Evolutionary conservation across 306 rosid genomes (phyloP).

Genomic region (Cucumis cinereus): DNA sequence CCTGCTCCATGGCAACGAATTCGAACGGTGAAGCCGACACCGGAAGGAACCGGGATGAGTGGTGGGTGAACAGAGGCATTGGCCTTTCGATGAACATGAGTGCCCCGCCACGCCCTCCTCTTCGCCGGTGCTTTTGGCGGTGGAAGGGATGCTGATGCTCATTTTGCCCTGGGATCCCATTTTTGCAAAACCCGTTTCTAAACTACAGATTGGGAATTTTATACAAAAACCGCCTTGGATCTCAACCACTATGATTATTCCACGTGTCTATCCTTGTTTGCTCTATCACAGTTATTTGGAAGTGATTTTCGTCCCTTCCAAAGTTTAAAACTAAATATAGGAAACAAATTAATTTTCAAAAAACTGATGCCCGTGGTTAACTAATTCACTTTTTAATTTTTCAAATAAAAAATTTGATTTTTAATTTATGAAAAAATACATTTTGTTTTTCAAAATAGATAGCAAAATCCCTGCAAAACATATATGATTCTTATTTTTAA

Average conservation of each 20-base stretch:
- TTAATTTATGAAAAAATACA: too few relatives aligned
- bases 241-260: neutral
- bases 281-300: neutral
- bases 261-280: neutral
- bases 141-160: neutral
- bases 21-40: neutral
- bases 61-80: neutral
- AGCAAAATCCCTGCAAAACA: too few relatives aligned
- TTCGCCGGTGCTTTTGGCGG: constrained; percentile 3
- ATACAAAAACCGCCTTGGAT: neutral
- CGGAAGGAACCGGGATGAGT: constrained; percentile 7
- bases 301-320: too few relatives aligned
- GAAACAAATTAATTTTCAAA: too few relatives aligned
- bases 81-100: neutral
- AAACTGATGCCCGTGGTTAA: too few relatives aligned
- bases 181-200: neutral
- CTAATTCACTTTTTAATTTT: too few relatives aligned
- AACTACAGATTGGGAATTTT: neutral
- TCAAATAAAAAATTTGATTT: too few relatives aligned
- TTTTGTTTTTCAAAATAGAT: too few relatives aligned
- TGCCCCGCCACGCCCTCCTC: neutral
- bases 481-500: too few relatives aligned
- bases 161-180: neutral
- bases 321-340: too few relatives aligned
- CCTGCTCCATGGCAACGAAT: neutral